Evolutionary conservation across 306 rosid species (phyloP).

Genomic region (Coriaria nepalensis): DNA sequence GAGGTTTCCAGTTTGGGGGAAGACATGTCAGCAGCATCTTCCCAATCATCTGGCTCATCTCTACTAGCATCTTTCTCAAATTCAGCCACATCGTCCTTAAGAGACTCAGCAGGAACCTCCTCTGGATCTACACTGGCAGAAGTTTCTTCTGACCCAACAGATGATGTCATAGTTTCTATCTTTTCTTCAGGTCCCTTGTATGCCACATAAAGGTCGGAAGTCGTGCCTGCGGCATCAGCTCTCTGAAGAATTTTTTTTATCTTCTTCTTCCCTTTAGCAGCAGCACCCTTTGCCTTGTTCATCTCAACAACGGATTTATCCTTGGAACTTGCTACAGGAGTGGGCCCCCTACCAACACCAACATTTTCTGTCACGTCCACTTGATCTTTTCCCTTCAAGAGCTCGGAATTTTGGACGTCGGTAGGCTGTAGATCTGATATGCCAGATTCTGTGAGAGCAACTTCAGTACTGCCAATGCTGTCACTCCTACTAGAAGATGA

Average conservation of each 20-base stretch:
- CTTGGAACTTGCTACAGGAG: slow-evolving; percentile 24
- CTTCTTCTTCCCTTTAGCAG: slow-evolving; percentile 41
- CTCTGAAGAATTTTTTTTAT: slow-evolving; percentile 47
- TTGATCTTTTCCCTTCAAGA: slow-evolving; percentile 25
- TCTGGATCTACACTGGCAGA: slow-evolving; percentile 19
- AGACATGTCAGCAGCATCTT: slow-evolving; percentile 84
- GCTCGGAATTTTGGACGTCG: slow-evolving; percentile 13
- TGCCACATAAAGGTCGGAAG: slow-evolving; percentile 91
- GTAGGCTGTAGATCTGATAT: slow-evolving; percentile 25
- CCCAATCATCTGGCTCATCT: slow-evolving; percentile 90
- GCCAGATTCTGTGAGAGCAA: slow-evolving; percentile 18
- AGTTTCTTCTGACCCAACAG: slow-evolving; percentile 28
- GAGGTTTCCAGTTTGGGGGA: slow-evolving; percentile 49
- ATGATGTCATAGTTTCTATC: slow-evolving; percentile 35
- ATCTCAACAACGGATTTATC: slow-evolving; percentile 44
- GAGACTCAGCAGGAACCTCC: slow-evolving; percentile 27
- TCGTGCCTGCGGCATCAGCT: slow-evolving; percentile 94
- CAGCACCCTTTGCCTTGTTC: slow-evolving; percentile 31
- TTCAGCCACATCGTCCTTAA: slow-evolving; percentile 21
- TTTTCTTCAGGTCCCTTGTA: slow-evolving; percentile 88
- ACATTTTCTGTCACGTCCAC: slow-evolving; percentile 29
- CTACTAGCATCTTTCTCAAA: slow-evolving; percentile 31
- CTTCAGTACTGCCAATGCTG: slow-evolving; percentile 16
- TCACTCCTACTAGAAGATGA: slow-evolving; percentile 26
- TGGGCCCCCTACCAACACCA: slow-evolving; percentile 20